Evolutionary conservation across 495 filamentous ascomycete species (phyloP), one percentile per base, ranked within the genome.

Genomic region (Penicillium turbatum): DNA sequence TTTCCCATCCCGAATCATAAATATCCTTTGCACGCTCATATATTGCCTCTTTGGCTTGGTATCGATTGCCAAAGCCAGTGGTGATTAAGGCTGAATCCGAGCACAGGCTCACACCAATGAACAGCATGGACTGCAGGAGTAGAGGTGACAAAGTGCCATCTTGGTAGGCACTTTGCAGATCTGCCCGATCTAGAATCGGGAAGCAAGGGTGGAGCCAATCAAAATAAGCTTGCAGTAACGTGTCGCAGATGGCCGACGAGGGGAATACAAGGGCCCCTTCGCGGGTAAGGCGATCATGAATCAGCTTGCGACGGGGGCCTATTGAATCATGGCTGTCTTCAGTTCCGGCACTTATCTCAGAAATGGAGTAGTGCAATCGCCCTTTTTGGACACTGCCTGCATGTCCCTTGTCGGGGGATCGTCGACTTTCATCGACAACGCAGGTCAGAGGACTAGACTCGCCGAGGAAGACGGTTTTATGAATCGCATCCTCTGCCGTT

Each of bases 171-270:
- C 54, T 55, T 44, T 61, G 60, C 10, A 73, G 55, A 0, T 55
- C 51, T 4, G 48, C 44, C 0, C 70, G 64, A 45, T 77, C 70
- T 5, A 77, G 40, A 29, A 75, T 66, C 0, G 71, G 74, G 30
- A 75, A 77, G 30, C 71, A 73, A 4, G 74, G 74, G 48, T 77
- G 72, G 34, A 77, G 72, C 72, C 74, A 75, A 29, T 68, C 64
- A 48, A 77, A 77, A 44, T 74, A 77, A 15, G 72, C 72, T 15
- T 64, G 53, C 2, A 76, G 47, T 12, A 74, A 60, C 3, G 56
- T 54, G 10, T 70, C 62, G 43, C 66, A 67, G 0, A 71, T 61
- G 0, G 62, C 50, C 1, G 59, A 54, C 17, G 68, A 62, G 0
- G 72, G 72, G 39, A 70, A 76, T 1, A 63, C 55, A 30, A 76